Conservation (phyloP, 768 basidiomycete species). For the Asterophora lycoperdoides region DNA sequence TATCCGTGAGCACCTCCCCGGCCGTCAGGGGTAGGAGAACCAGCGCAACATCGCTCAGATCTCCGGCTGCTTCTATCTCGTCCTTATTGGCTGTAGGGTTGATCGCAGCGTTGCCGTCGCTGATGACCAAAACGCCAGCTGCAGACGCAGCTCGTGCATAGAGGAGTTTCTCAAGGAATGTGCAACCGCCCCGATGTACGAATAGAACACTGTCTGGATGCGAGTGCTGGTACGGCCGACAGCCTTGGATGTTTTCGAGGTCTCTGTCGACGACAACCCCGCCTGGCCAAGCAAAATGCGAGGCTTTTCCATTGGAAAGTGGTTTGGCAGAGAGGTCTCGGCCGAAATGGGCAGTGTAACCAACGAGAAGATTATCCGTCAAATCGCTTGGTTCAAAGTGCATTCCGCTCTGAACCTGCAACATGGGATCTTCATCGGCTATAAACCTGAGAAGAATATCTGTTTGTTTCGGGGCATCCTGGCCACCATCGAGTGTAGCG, state of each 20-base stretch:
- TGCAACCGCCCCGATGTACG: slow-evolving; percentile 75
- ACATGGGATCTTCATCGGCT: slow-evolving; percentile 46
- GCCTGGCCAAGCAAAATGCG: slow-evolving; percentile 45
- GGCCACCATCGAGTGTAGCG: slow-evolving; percentile 24
- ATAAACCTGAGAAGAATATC: slow-evolving; percentile 60
- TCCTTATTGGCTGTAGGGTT: slow-evolving; percentile 62
- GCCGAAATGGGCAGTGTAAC: slow-evolving; percentile 68
- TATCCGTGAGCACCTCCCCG: slow-evolving; percentile 49
- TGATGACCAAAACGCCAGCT: slow-evolving; percentile 73
- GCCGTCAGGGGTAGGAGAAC: slow-evolving; percentile 52
- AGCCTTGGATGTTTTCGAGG: slow-evolving; percentile 52
- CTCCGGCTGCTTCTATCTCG: slow-evolving; percentile 55
- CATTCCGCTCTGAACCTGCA: slow-evolving; percentile 35
- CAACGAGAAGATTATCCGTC: slow-evolving; percentile 43
- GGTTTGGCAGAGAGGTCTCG: slow-evolving; percentile 44
- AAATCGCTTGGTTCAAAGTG: slow-evolving; percentile 22
- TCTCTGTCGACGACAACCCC: slow-evolving; percentile 57
- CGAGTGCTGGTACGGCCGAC: slow-evolving; percentile 44
- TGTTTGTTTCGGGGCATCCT: slow-evolving; percentile 26
- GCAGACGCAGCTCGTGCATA: slow-evolving; percentile 68
- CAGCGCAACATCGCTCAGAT: slow-evolving; percentile 54
- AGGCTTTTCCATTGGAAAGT: slow-evolving; percentile 20
- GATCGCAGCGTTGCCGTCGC: slow-evolving; percentile 52
- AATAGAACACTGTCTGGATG: slow-evolving; percentile 55
- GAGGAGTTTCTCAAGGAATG: slow-evolving; percentile 81